Base-by-base conservation (phyloP, 2,329 filamentous ascomycete genomes). In the Pseudogymnoascus sp. region DNA sequence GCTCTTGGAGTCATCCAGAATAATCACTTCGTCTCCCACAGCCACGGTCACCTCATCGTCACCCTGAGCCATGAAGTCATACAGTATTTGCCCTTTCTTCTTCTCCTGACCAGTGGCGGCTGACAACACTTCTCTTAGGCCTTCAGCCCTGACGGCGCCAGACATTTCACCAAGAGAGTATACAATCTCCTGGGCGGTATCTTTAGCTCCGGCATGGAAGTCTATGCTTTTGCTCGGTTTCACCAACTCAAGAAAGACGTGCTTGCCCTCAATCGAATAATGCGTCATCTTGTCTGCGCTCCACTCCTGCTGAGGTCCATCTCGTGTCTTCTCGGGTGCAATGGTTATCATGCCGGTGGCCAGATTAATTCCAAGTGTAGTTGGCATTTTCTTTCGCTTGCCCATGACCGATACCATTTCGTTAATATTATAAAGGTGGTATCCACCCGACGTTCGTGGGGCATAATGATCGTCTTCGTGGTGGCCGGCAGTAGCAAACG, bases 391-490 rank as follows among this genome's bases (percentile, higher is more conserved):
- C 79, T 96, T 96, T 70, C 90, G 88, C 78, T 96, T 96, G 61
- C 93, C 93, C 85, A 96, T 92, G 47, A 94, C 85, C n/a, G 91
- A 93, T 4, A 96, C 85, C 89, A 96, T 96, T 75, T 97, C 93
- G 71, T 92, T 96, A 69, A 97, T 92, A 69, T 96, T 97, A 76
- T 97, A 97, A 73, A 97, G 80, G 70, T 95, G 92, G 71, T 92
- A 97, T 1, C 90, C 90, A 16, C 90, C 89, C 4, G 90, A 89
- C 1, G 87, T 86, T 30, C 74, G 71, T 62, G 65, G 67, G 28
- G 62, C 67, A 22, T 79, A 77, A 2, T 81, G 76, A 58, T 79
- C 75, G 61, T 79, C 76, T 14, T 74, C 47, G 20, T 32, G 57
- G 34, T 58, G 73, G 60, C 76, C 74, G 32, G 67, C 65, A 61